Evolutionary conservation across 495 filamentous ascomycete species (phyloP).

Genomic region (Penicillium lividum): DNA sequence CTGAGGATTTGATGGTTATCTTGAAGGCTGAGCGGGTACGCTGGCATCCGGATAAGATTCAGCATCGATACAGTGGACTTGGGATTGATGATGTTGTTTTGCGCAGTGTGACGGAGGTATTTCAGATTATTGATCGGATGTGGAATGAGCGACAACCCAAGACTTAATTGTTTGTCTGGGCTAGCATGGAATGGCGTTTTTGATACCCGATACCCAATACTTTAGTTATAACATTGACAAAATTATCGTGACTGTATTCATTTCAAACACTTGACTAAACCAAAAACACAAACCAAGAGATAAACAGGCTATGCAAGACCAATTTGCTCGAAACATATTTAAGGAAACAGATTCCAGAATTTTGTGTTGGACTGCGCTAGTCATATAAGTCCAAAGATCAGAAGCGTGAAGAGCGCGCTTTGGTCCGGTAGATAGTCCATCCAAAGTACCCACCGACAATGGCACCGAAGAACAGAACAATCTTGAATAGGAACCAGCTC

Average conservation of each 20-base stretch:
- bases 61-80: constrained; percentile 76
- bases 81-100: constrained; percentile 66
- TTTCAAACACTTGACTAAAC: constrained; percentile 22
- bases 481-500: constrained; percentile 91
- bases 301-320: constrained; percentile 33
- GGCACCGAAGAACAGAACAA: constrained; percentile 70
- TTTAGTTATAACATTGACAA: background rate
- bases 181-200: background rate
- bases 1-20: constrained; percentile 49
- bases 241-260: constrained; percentile 30
- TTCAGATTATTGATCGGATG: constrained; percentile 84
- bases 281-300: constrained; percentile 14
- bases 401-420: constrained; percentile 76
- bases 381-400: constrained; percentile 33
- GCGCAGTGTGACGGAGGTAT: constrained; percentile 83
- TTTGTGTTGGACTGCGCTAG: background rate
- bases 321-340: constrained; percentile 18
- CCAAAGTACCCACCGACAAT: constrained; percentile 77
- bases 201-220: constrained; percentile 3
- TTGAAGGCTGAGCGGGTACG: constrained; percentile 85
- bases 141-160: constrained; percentile 58
- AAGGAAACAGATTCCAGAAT: background rate
- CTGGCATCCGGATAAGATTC: constrained; percentile 99
- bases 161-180: background rate
- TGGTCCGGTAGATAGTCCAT: constrained; percentile 76